Evolutionary conservation across 2,329 filamentous ascomycete species (phyloP).

Genomic region (Berkeleyomyces rouxiae): DNA sequence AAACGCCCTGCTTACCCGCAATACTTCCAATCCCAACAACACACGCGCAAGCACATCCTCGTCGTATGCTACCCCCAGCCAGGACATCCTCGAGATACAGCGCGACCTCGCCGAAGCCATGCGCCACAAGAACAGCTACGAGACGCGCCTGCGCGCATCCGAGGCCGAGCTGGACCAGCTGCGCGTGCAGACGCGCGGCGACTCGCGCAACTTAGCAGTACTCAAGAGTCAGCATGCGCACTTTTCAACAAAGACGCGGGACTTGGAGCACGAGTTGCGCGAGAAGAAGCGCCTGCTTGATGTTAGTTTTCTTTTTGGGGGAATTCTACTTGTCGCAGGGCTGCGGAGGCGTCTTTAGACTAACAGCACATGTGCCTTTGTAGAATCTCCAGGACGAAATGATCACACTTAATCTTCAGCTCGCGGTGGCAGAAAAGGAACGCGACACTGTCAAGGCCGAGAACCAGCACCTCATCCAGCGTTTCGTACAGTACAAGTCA

Average conservation of each 20-base stretch:
- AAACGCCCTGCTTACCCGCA: conserved; percentile 25
- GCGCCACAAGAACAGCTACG: conserved; percentile 52
- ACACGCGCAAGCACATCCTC: background rate
- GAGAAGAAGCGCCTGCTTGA: conserved; percentile 73
- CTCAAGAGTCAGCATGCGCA: conserved; percentile 45
- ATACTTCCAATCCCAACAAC: conserved; percentile 15
- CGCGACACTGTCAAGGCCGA: conserved; percentile 57
- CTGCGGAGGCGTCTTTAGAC: background rate
- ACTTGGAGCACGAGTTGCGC: conserved; percentile 70
- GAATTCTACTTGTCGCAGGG: background rate
- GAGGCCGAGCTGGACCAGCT: conserved; percentile 48
- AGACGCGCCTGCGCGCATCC: conserved; percentile 43
- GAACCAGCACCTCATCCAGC: conserved; percentile 74
- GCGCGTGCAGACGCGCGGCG: conserved; percentile 41
- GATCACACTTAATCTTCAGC: conserved; percentile 68
- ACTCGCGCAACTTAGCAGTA: conserved; percentile 42
- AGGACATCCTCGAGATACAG: conserved; percentile 33
- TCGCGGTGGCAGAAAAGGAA: conserved; percentile 70
- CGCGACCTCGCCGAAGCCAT: conserved; percentile 63
- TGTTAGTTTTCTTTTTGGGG: conserved; percentile 24
- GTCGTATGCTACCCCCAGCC: background rate
- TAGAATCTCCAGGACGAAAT: conserved; percentile 85
- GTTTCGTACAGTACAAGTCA: conserved; percentile 81
- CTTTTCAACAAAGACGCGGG: conserved; percentile 51
- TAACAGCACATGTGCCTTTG: too few species aligned